Conservation (phyloP, 2,329 filamentous ascomycete species). For the Rutstroemia sp. region DNA sequence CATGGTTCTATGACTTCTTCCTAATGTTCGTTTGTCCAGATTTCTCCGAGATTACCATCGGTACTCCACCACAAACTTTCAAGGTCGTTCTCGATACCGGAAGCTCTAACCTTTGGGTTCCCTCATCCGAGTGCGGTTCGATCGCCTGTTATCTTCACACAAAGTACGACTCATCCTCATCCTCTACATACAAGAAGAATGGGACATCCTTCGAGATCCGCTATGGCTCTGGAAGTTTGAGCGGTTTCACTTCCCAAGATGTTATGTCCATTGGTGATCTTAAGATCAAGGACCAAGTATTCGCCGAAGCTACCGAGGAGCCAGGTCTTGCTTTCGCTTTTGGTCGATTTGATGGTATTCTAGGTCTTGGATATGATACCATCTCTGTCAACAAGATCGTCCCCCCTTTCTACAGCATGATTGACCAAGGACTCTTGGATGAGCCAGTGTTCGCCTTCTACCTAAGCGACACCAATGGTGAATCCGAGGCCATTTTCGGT, state of each 20-base stretch:
- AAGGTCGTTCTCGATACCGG: conserved; percentile 98
- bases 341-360: conserved; percentile 92
- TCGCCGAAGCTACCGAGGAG: conserved; percentile 92
- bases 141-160: conserved; percentile 97
- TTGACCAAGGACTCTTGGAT: conserved; percentile 83
- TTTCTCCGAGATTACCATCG: conserved; percentile 93
- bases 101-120: conserved; percentile 98
- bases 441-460: conserved; percentile 96
- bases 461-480: conserved; percentile 66
- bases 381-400: conserved; percentile 96
- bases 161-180: conserved; percentile 90
- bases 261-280: conserved; percentile 81
- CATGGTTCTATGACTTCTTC: background rate
- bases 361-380: conserved; percentile 88
- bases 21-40: conserved; percentile 45
- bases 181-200: conserved; percentile 89
- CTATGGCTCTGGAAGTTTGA: conserved; percentile 91
- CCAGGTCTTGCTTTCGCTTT: conserved; percentile 97
- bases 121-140: conserved; percentile 79
- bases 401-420: conserved; percentile 93
- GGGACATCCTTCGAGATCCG: conserved; percentile 86
- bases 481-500: conserved; percentile 86
- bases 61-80: conserved; percentile 87
- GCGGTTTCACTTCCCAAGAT: conserved; percentile 90
- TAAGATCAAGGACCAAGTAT: conserved; percentile 81